Conservation (phyloP, 2,329 filamentous ascomycete species). For the Aspergillus brasiliensis region DNA sequence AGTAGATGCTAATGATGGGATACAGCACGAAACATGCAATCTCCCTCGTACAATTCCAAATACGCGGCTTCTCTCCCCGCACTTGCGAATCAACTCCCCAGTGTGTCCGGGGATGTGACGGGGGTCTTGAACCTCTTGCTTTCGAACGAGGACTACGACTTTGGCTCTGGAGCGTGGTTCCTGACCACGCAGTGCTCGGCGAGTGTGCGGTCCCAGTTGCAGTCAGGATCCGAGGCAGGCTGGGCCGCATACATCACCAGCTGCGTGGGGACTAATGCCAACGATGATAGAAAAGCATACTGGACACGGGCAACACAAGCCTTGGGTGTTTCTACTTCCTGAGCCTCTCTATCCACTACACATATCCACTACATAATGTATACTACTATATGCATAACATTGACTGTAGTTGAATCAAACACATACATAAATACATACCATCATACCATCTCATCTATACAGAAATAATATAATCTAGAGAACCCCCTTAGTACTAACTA, state of each 20-base stretch:
- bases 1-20: neutral
- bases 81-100: slow-evolving; percentile 39
- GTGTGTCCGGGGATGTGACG: slow-evolving; percentile 42
- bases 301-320: slow-evolving; percentile 53
- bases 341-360: neutral
- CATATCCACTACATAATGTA: slow-evolving; percentile 6
- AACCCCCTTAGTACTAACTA: slow-evolving; percentile 95
- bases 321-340: slow-evolving; percentile 34
- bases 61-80: slow-evolving; percentile 56
- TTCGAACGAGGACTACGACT: slow-evolving; percentile 52
- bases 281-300: slow-evolving; percentile 49
- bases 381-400: neutral
- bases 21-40: slow-evolving; percentile 64
- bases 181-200: slow-evolving; percentile 56
- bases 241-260: slow-evolving; percentile 56
- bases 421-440: too few species aligned
- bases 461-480: slow-evolving; percentile 48
- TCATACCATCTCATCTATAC: neutral
- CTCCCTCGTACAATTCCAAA: slow-evolving; percentile 54
- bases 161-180: slow-evolving; percentile 65
- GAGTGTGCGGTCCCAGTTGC: slow-evolving; percentile 48
- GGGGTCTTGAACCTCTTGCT: slow-evolving; percentile 55
- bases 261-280: slow-evolving; percentile 56
- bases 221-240: slow-evolving; percentile 50
- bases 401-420: too few species aligned